These are phyloP conservation scores for Dacryopinax primogenitus DNA, from an alignment of 768 basidiomycete genomes.

Conservation along the genomic window DNA sequence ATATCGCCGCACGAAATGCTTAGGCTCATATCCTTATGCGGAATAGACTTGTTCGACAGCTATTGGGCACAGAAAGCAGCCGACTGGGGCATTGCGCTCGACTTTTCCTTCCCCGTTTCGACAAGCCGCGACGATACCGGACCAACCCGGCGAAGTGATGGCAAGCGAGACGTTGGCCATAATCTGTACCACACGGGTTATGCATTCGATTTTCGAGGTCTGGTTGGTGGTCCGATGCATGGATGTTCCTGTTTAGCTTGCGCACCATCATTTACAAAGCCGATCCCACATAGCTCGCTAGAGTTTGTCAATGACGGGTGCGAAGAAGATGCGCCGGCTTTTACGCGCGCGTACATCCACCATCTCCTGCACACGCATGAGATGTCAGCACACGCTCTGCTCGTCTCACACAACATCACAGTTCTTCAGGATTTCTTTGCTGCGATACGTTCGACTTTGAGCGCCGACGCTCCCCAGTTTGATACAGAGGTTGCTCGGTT, in stretches of 20 bases:
- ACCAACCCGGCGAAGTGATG: constrained; percentile 13
- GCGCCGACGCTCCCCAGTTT: constrained; percentile 6
- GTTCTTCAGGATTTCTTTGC: constrained; percentile 54
- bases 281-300: constrained; percentile 18
- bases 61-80: constrained; percentile 59
- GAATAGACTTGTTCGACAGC: constrained; percentile 65
- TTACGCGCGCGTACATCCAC: constrained; percentile 58
- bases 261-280: constrained; percentile 17
- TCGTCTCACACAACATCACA: constrained; percentile 61
- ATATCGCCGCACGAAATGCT: constrained; percentile 66
- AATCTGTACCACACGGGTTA: constrained; percentile 55
- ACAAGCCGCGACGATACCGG: constrained; percentile 10
- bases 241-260: constrained; percentile 23
- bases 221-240: constrained; percentile 25
- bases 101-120: constrained; percentile 55
- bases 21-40: constrained; percentile 45
- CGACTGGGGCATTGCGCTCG: constrained; percentile 58
- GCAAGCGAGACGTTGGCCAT: constrained; percentile 44
- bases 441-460: constrained; percentile 37
- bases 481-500: constrained; percentile 41
- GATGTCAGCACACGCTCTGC: constrained; percentile 69
- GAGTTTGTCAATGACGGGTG: constrained; percentile 13
- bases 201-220: constrained; percentile 49
- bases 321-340: constrained; percentile 19
- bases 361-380: constrained; percentile 81